A percentile compares a stretch with the other conserved stretches of the same genome.
Conservation (phyloP, 2,329 filamentous ascomycete genomes). For the Huntiella savannae region DNA sequence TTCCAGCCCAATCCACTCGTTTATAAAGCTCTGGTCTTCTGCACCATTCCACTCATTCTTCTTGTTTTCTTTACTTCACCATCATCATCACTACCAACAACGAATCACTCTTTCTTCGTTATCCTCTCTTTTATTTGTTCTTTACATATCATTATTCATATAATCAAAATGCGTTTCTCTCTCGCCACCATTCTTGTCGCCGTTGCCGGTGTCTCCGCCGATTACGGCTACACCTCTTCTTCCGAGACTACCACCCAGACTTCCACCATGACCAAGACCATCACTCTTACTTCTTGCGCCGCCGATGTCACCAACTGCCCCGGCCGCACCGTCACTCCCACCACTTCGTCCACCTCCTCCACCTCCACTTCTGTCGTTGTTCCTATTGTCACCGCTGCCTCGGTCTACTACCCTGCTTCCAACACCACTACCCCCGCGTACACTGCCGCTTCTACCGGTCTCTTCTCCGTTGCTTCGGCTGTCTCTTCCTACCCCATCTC, state of each 20-base stretch:
- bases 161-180: slow-evolving; percentile 11
- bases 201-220: slow-evolving; percentile 1
- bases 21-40: slow-evolving; percentile 1
- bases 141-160: neutral
- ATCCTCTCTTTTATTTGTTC: neutral
- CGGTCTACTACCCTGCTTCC: slow-evolving; percentile 8
- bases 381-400: slow-evolving; percentile 1
- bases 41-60: slow-evolving; percentile 10
- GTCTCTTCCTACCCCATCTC: slow-evolving; percentile 5
- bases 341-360: neutral
- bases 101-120: slow-evolving; percentile 11
- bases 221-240: neutral
- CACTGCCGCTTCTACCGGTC: slow-evolving; percentile 5
- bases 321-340: slow-evolving; percentile 3
- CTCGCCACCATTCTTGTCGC: slow-evolving; percentile 9
- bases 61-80: neutral
- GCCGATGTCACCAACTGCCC: slow-evolving; percentile 12
- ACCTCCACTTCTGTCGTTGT: neutral
- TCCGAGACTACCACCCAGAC: slow-evolving; percentile 11
- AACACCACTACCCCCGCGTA: slow-evolving; percentile 7
- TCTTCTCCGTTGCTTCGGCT: slow-evolving; percentile 7
- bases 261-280: slow-evolving; percentile 11
- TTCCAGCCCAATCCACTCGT: neutral
- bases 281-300: slow-evolving; percentile 12
- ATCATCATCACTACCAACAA: neutral